Base-by-base conservation (phyloP, 2,329 filamentous ascomycete species). In the Diaporthe ampelina region DNA sequence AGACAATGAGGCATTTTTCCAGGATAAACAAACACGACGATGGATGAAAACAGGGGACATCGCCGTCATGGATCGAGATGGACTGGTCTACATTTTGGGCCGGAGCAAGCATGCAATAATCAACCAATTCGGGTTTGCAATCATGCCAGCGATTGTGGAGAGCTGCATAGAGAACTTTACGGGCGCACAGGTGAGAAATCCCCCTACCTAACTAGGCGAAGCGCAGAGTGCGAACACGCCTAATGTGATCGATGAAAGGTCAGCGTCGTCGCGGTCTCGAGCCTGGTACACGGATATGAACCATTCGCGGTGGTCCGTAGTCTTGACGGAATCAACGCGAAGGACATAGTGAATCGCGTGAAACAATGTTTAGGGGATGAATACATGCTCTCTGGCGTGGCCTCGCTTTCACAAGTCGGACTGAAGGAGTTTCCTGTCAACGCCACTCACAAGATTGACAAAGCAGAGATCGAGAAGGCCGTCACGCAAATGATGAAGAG, bases 31-130 rank as follows among this genome's bases (percentile, higher is more conserved):
- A 13, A 13, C 11, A 7, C 56, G 56, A 13, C 56, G 21, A 6
- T 59, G 56, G 56, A 59, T 59, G 56, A 59, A 59, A 11, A 59
- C 56, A 11, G 56, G 56, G 7, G 56, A 59, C 19, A 37, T 37
- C 5, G 56, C 56, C 35, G 32, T 59, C 32, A 59, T 59, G 32
- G 32, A 59, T 59, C 29, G 21, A 40, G 56, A 59, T 8, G 56
- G 56, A 7, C 21, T 59, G 1, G 29, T 40, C 13, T 59, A 59
- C 11, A 37, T 59, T 13, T 40, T 59, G 32, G 56, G 56, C 56
- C 32, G 56, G 24, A 59, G 56, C 56, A 59, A 37, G 32, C 32
- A 59, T n/a, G 56, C 56, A 11, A 35, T 37, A 11, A 35, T 37
- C 35, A 37, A 40, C 37, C 56, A 32, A 10, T 10, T 4, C 10